Base-by-base conservation (phyloP, 1,139 yeast genomes). In the Diutina rugosa region DNA sequence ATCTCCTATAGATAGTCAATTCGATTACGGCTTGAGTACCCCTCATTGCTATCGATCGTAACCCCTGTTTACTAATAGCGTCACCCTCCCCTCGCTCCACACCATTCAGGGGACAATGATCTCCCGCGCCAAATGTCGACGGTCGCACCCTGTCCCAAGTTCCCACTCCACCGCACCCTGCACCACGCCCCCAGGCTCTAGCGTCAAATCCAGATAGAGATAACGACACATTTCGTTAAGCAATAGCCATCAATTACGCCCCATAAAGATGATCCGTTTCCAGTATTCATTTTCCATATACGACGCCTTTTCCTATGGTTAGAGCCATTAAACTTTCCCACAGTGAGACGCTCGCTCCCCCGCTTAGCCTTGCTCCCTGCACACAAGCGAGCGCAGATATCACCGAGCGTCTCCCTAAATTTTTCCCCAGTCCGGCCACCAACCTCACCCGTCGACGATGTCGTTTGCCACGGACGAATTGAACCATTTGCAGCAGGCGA, bases 401-500 rank as follows among this genome's bases (percentile, higher is more conserved):
- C 41, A 35, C 41, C 41, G 41, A 35, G n/a, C 41, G 41, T 21
- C 49, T 46, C 51, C 51, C 32, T 29, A 29, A 48, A 48, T 48
- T 48, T 48, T 49, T 49, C 44, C 44, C 41, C 53, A n/a, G 53
- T 44, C 46, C 53, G 18, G 29, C 41, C 45, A 16, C 51, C 38
- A 30, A n/a, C 16, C 53, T 18, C 35, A n/a, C 53, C 14, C 38
- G 21, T 26, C 44, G 28, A n/a, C 44, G 26, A 49, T 49, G 53
- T 49, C 53, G 53, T 49, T 49, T 49, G 53, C 53, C 49, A 29
- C 38, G 51, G 63, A 80, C 58, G 90, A 84, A 68, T 76, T 85
- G 68, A 79, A 79, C 64, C 81, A 76, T 60, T 81, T 85, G 67
- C 84, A 83, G 68, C 78, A 76, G 64, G 89, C 84, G 67, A 74